These are phyloP conservation scores for Epichloe uncinata DNA, from an alignment of 2,329 filamentous ascomycete genomes.

Conservation along the genomic window DNA sequence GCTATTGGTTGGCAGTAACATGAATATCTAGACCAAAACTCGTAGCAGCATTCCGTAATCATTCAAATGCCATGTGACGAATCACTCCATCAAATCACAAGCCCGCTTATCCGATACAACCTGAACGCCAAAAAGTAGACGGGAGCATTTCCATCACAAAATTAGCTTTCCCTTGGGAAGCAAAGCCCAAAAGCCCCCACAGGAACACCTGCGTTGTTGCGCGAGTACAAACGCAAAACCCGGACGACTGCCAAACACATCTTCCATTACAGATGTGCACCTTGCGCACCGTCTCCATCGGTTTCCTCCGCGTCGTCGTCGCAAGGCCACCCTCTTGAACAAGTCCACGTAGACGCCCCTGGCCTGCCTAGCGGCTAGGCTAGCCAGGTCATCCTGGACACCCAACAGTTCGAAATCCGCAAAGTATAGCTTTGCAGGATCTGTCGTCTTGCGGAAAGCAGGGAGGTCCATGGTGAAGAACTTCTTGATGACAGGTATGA, in stretches of 20 bases:
- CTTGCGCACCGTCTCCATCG: constrained; percentile 33
- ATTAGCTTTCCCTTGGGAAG: constrained; percentile 21
- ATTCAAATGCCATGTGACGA: no score
- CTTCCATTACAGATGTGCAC: constrained; percentile 54
- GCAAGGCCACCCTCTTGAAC: constrained; percentile 46
- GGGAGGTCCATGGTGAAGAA: constrained; percentile 48
- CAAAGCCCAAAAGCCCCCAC: constrained; percentile 39
- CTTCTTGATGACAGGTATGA: constrained; percentile 47
- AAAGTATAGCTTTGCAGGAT: constrained; percentile 58
- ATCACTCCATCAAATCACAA: not conserved
- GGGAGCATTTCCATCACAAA: constrained; percentile 4
- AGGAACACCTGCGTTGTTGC: constrained; percentile 42
- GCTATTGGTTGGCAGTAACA: no score
- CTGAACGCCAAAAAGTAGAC: not conserved
- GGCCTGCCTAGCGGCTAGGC: constrained; percentile 25
- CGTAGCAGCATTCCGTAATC: no score
- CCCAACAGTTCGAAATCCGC: constrained; percentile 58
- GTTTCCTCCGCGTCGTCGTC: constrained; percentile 10
- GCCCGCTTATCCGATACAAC: not conserved
- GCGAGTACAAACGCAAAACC: constrained; percentile 39
- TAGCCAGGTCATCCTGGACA: constrained; percentile 42
- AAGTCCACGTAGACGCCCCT: constrained; percentile 33
- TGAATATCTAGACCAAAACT: no score
- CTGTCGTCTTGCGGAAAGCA: constrained; percentile 43
- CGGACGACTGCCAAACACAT: constrained; percentile 32